Evolutionary conservation across 179 eudicot species (phyloP), one percentile per base, ranked within the genome.

Genomic region (Corrigiola litoralis): DNA sequence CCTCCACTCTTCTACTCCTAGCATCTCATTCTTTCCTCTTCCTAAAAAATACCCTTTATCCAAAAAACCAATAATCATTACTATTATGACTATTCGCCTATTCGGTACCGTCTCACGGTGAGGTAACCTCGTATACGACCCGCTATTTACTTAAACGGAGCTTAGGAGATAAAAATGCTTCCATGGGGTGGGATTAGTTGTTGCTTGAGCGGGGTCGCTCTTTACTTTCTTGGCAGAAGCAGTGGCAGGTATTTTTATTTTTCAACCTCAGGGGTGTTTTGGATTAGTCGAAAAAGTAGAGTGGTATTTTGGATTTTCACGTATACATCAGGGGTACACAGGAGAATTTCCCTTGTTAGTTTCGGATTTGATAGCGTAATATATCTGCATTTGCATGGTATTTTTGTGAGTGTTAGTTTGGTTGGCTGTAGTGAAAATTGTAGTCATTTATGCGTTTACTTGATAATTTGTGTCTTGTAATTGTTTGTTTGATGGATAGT

Each of bases 141-240:
- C 1, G 13, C 12, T 5, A 1, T 0, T 4, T 25, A 27, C 1
- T 41, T 8, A 25, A 46, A 21, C 61, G 63, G 3, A 50, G 42
- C 32, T 67, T 71, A 62, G 80, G 74, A 37, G 16, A 7, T 5
- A 10, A 61, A 20, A 57, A 87, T 88, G 94, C 82, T 86, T 49
- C 97, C 99, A 1, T 85, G 96, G 92, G 94, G 97, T 32, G 97
- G 99, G 12, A 31, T 94, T 40, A 70, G 84, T 21, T 90, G 97
- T 68, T 94, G 95, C 80, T 70, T 94, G 66, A 82, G 99, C 64
- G 97, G 84, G 0, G 89, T 96, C 61, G 97, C 95, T 66, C 89
- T 94, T 36, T 94, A 87, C 65, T 78, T 94, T 47, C 89, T 94
- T 20, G 99, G 97, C 14, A 77, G 99, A 68, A 94, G 84, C 64